Conservation (phyloP, 1,284 basidiomycete genomes). For the Lentinus polychrous region DNA sequence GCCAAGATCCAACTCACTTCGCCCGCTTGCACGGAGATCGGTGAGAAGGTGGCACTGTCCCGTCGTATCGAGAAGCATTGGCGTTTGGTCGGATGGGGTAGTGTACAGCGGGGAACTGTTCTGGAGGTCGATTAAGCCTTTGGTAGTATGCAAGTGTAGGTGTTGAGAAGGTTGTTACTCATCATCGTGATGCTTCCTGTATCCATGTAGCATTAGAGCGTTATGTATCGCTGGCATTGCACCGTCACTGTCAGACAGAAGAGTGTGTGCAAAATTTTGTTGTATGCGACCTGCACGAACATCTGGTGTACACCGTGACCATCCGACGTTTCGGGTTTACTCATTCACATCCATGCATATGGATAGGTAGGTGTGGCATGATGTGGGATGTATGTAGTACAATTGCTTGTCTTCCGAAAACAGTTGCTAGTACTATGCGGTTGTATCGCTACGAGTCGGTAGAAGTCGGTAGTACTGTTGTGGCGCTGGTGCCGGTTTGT, state of each 20-base stretch:
- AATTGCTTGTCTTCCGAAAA: no score
- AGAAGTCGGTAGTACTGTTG: no score
- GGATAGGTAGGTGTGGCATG: no score
- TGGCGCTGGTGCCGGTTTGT: background rate
- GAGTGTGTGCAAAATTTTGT: background rate
- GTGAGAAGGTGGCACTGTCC: conserved; percentile 92
- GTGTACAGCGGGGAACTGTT: conserved; percentile 49
- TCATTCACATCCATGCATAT: no score
- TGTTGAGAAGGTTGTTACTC: background rate
- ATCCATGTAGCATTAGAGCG: conserved; percentile 15
- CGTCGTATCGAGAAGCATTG: conserved; percentile 97
- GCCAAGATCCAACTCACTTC: conserved; percentile 90
- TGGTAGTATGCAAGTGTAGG: background rate
- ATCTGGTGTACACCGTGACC: no score
- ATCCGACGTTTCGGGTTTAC: no score
- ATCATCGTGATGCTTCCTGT: conserved; percentile 4
- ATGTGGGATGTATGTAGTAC: no score
- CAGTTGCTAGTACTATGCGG: no score
- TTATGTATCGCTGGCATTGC: conserved; percentile 12
- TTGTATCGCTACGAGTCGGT: no score
- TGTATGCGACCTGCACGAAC: no score
- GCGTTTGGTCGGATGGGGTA: conserved; percentile 75
- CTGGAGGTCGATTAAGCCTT: conserved; percentile 40
- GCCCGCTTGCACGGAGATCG: conserved; percentile 90
- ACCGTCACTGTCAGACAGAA: background rate